A percentile compares a stretch with the other conserved stretches of the same genome.
phyloP scores from a whole-genome alignment of 2,329 filamentous ascomycete genomes.

The Fusarium sp. region DNA sequence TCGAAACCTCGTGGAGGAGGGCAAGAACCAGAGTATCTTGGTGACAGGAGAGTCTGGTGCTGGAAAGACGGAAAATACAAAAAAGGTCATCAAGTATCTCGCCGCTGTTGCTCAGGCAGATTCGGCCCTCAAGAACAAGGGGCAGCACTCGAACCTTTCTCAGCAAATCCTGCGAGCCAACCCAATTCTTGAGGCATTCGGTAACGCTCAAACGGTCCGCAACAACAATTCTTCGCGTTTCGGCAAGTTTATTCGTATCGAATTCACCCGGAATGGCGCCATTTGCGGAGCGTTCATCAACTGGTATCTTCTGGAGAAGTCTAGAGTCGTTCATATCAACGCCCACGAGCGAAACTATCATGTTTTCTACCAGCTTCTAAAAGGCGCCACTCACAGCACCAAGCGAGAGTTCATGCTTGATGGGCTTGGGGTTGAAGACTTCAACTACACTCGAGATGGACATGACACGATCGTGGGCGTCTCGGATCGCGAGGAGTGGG shows the following conservation, averaged over 20 bases:
- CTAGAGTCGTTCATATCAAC: constrained; percentile 92
- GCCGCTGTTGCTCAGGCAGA: constrained; percentile 93
- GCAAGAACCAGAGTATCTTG: constrained; percentile 95
- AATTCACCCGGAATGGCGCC: constrained; percentile 87
- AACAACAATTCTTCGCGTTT: constrained; percentile 99
- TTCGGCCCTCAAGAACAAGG: constrained; percentile 71
- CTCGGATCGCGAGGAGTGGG: constrained; percentile 93
- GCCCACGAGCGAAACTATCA: constrained; percentile 94
- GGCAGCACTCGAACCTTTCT: constrained; percentile 83
- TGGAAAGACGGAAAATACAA: constrained; percentile 98
- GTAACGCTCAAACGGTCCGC: constrained; percentile 96
- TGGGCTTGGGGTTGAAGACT: constrained; percentile 83
- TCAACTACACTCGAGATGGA: constrained; percentile 90
- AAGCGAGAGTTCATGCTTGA: constrained; percentile 83
- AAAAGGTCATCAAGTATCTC: constrained; percentile 99
- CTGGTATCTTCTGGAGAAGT: constrained; percentile 98
- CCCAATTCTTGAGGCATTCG: constrained; percentile 96
- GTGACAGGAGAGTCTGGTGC: constrained; percentile 98
- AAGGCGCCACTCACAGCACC: constrained; percentile 80
- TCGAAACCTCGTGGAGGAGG: constrained; percentile 93
- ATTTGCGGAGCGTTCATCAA: constrained; percentile 98
- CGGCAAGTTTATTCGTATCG: constrained; percentile 98
- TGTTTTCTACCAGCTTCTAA: constrained; percentile 94
- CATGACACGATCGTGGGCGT: constrained; percentile 93
- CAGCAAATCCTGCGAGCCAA: constrained; percentile 97